Evolutionary conservation across 371 early-diverging fungal species (phyloP), one percentile per base, ranked within the genome.

Genomic region (Mortierella sp.): DNA sequence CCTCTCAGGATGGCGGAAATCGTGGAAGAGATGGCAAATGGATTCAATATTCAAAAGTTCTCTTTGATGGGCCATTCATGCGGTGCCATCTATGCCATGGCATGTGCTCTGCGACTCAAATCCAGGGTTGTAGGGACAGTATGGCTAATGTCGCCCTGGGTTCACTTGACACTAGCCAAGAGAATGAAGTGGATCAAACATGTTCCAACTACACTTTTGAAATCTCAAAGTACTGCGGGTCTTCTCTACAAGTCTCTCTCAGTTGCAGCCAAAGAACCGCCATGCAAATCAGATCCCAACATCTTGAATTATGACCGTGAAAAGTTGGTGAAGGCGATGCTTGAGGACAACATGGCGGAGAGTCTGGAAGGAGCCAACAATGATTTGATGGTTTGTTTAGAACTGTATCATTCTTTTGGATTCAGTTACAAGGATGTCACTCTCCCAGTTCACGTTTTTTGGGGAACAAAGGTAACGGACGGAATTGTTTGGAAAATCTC

Each of bases 11-110:
- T 76, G 77, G 80, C 69, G 50, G 77, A 84, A 71, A 83, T 84
- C 19, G 83, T 84, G 24, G 79, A 83, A 41, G 84, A 84, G 69
- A 77, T 84, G 70, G 83, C 79, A 38, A 70, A 84, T 57, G 79
- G 83, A 61, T 72, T 84, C 65, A 83, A 83, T 63, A 84, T 84
- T 66, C 78, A 77, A 73, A 83, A 84, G 63, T 84, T 84, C 58
- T 84, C 83, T 3, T 62, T 84, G 50, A 84, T 84, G 80, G 84
- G 83, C 22, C 84, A 84, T 61, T 82, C 83, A 33, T 83, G 83
- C 64, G 84, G 84, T n/a, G 84, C 84, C 15, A 83, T 83, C 58
- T 83, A 84, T 60, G 83, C 84, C 52, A 83, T 84, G 78, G 83
- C 84, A 28, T 84, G 84, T 58, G 84, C 84, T 8, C 64, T 84